These are phyloP conservation scores for Russula brevipes DNA, from an alignment of 768 basidiomycete genomes.

Conservation along the genomic window DNA sequence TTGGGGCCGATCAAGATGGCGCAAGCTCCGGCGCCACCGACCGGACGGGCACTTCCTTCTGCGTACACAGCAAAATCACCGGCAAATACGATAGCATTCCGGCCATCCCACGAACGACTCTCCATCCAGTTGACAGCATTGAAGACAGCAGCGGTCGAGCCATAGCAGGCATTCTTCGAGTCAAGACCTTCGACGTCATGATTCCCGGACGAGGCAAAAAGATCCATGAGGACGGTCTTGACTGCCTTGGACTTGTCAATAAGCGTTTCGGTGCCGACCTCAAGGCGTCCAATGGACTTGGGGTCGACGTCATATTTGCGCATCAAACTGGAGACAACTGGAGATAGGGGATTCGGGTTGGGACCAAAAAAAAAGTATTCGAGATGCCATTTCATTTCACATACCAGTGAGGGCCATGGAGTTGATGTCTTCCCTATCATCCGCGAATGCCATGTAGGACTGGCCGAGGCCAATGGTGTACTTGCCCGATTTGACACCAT, in stretches of 20 bases:
- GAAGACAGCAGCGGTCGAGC: constrained; percentile 97
- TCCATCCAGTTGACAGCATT: constrained; percentile 99
- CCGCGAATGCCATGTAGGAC: constrained; percentile 97
- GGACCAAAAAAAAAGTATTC: constrained; percentile 9
- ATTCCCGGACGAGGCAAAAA: constrained; percentile 90
- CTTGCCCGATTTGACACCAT: constrained; percentile 60
- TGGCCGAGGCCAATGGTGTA: constrained; percentile 99
- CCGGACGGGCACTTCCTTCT: constrained; percentile 90
- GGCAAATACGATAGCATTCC: constrained; percentile 93
- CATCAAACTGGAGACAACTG: constrained; percentile 84
- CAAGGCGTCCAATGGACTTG: constrained; percentile 92
- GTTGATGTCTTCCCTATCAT: constrained; percentile 99
- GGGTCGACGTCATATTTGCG: constrained; percentile 96
- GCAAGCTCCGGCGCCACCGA: constrained; percentile 93
- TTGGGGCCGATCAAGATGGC: constrained; percentile 96
- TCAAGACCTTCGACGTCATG: constrained; percentile 98
- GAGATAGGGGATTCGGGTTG: neutral
- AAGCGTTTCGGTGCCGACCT: constrained; percentile 98
- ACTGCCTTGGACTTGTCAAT: constrained; percentile 99
- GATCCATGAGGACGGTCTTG: constrained; percentile 98
- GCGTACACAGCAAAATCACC: constrained; percentile 99
- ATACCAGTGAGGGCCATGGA: constrained; percentile 90
- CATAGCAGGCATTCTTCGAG: constrained; percentile 99
- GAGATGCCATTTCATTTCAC: constrained; percentile 27
- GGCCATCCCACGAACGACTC: constrained; percentile 92